These are phyloP conservation scores for Yamadazyma triangularis DNA, from an alignment of 1,139 yeast species.

Conservation along the genomic window DNA sequence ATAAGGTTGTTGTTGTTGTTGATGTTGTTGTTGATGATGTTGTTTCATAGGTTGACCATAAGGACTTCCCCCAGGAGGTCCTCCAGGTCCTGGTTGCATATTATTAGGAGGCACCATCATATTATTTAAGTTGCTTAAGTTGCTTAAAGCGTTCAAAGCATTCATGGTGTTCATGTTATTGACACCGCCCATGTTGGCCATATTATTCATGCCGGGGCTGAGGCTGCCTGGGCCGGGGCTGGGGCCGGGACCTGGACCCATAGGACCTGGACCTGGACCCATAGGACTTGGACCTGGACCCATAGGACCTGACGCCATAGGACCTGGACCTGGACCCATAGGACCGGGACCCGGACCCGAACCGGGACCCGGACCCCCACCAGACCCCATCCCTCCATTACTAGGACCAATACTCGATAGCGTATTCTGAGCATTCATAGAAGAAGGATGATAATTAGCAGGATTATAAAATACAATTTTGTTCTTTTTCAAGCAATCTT, in stretches of 20 bases:
- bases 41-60: slow-evolving; percentile 9
- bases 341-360: too few species aligned
- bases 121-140: slow-evolving; percentile 13
- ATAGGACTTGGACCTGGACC: too few species aligned
- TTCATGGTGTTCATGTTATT: slow-evolving; percentile 8
- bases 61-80: slow-evolving; percentile 6
- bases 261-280: too few species aligned
- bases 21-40: too few species aligned
- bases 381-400: not conserved
- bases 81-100: too few species aligned
- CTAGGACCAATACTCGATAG: not conserved
- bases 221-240: too few species aligned
- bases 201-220: too few species aligned
- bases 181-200: slow-evolving; percentile 2
- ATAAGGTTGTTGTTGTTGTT: too few species aligned
- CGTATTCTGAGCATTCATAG: slow-evolving; percentile 6
- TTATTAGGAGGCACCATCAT: slow-evolving; percentile 13
- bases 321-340: too few species aligned
- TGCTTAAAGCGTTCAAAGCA: slow-evolving; percentile 11
- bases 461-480: slow-evolving; percentile 64
- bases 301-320: too few species aligned
- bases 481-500: slow-evolving; percentile 45
- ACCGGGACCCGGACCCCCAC: not conserved
- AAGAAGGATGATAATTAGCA: slow-evolving; percentile 38
- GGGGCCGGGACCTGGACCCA: too few species aligned